These are phyloP conservation scores for Diaporthe ilicicola DNA, from an alignment of 2,329 filamentous ascomycete species.

Conservation along the genomic window DNA sequence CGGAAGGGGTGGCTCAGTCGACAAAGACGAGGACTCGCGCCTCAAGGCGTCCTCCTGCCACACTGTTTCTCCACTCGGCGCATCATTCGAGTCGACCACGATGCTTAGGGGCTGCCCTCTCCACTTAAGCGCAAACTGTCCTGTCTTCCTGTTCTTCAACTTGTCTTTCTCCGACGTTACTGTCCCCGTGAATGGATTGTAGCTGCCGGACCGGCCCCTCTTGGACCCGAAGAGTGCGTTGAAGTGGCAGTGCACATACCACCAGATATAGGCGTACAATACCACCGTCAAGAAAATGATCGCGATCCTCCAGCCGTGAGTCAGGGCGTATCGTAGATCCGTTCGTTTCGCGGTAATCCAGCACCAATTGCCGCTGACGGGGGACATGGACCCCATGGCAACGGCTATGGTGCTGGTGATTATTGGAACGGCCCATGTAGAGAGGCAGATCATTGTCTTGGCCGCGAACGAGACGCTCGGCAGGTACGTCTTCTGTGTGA, in stretches of 20 bases:
- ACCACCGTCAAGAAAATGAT: conserved; percentile 50
- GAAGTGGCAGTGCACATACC: conserved; percentile 42
- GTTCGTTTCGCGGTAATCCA: conserved; percentile 50
- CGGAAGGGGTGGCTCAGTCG: not conserved
- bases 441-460: conserved; percentile 45
- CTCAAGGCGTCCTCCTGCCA: not conserved
- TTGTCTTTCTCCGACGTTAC: not conserved
- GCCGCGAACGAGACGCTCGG: conserved; percentile 40
- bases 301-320: conserved; percentile 54
- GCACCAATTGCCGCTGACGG: conserved; percentile 53
- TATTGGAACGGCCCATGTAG: conserved; percentile 51
- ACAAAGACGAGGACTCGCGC: not conserved
- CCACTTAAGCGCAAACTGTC: not conserved
- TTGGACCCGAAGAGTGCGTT: conserved; percentile 24
- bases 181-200: not conserved
- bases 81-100: not conserved
- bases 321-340: conserved; percentile 52
- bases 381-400: conserved; percentile 42
- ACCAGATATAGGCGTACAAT: conserved; percentile 53
- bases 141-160: not conserved
- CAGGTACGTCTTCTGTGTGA: conserved; percentile 44
- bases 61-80: too few species aligned
- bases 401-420: conserved; percentile 46
- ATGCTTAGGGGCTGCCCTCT: too few species aligned
- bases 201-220: not conserved